These are phyloP conservation scores for Parasitella parasitica DNA, from an alignment of 371 early-diverging fungal genomes.

Conservation along the genomic window DNA sequence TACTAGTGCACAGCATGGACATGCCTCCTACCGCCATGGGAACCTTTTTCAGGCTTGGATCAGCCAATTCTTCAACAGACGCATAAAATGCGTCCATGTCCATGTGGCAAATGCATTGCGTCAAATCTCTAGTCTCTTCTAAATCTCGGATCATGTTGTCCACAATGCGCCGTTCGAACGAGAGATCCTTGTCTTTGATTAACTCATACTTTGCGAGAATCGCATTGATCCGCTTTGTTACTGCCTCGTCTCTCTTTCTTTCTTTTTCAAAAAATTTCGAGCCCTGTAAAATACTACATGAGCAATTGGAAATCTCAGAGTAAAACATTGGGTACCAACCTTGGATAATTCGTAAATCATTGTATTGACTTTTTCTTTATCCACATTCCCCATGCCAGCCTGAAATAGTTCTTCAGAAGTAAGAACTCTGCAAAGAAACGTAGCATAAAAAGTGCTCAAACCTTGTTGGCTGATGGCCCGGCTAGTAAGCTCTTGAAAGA, in stretches of 20 bases:
- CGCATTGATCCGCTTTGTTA: conserved; percentile 46
- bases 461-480: conserved; percentile 43
- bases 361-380: conserved; percentile 47
- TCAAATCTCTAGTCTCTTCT: conserved; percentile 47
- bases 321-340: conserved; percentile 22
- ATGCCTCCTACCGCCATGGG: conserved; percentile 76
- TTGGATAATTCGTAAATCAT: conserved; percentile 66
- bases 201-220: conserved; percentile 44
- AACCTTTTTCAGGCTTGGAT: conserved; percentile 50
- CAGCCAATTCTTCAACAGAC: conserved; percentile 68
- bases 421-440: not conserved
- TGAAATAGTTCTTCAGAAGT: conserved; percentile 5
- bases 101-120: conserved; percentile 59
- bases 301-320: not conserved
- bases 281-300: conserved; percentile 39
- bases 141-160: conserved; percentile 43
- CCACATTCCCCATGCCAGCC: conserved; percentile 48
- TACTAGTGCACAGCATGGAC: conserved; percentile 68
- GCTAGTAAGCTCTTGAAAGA: conserved; percentile 37
- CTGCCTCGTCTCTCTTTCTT: conserved; percentile 43
- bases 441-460: not conserved
- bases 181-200: conserved; percentile 39
- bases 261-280: conserved; percentile 63
- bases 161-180: conserved; percentile 38
- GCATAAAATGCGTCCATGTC: conserved; percentile 80